Evolutionary conservation across 2,329 filamentous ascomycete genomes (phyloP).

Genomic region (Emergomyces orientalis): DNA sequence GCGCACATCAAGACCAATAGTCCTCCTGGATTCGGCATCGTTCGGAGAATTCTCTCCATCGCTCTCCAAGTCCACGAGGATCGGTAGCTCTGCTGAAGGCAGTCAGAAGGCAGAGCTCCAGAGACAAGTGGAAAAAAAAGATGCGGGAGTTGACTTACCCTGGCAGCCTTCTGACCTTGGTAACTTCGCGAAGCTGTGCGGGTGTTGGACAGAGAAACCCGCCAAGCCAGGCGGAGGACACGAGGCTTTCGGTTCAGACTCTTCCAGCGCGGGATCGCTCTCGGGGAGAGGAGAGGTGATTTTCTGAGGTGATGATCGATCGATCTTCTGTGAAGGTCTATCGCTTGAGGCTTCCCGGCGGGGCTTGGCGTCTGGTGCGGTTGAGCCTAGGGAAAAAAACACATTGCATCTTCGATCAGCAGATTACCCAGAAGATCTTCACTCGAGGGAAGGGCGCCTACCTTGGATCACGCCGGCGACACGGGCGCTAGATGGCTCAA

Average conservation of each 20-base stretch:
- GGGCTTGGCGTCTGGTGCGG: neutral
- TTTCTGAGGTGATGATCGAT: constrained; percentile 6
- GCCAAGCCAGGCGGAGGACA: neutral
- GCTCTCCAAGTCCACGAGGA: constrained; percentile 3
- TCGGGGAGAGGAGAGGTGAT: neutral
- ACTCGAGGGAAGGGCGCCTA: constrained; percentile 1
- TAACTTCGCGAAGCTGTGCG: neutral
- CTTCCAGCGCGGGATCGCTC: neutral
- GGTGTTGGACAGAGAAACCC: neutral
- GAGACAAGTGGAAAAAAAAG: neutral
- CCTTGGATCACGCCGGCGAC: constrained; percentile 1
- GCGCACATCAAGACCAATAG: neutral
- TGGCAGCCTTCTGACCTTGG: neutral
- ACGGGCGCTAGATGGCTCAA: neutral
- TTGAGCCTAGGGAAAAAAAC: constrained; percentile 2
- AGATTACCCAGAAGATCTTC: neutral
- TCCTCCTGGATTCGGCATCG: neutral
- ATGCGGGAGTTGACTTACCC: neutral
- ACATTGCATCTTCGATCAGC: constrained; percentile 5
- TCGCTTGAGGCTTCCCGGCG: constrained; percentile 1
- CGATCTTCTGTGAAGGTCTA: neutral
- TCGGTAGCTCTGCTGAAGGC: constrained; percentile 3
- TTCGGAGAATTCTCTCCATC: constrained; percentile 3
- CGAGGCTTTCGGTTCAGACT: constrained; percentile 1
- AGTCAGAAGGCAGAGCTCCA: constrained; percentile 1